Evolutionary conservation across 2,329 filamentous ascomycete genomes (phyloP).

Genomic region (Teratosphaeria destructans): DNA sequence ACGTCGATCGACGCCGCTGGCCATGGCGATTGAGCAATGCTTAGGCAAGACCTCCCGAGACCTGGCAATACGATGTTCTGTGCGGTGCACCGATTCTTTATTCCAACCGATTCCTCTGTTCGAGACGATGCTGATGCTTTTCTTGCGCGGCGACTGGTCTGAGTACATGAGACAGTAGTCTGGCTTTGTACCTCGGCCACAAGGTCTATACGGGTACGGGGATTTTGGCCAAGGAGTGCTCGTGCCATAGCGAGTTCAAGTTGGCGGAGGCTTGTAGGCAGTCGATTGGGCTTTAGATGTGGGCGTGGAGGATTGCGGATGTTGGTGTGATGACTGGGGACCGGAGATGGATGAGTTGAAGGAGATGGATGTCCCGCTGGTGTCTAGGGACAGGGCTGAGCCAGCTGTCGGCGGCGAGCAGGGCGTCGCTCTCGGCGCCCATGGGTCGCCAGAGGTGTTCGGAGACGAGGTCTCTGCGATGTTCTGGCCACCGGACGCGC

Average conservation of each 20-base stretch:
- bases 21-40: too few relatives aligned
- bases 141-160: not conserved
- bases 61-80: too few relatives aligned
- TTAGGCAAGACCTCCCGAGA: too few relatives aligned
- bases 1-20: too few relatives aligned
- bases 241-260: not conserved
- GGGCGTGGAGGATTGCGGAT: constrained; percentile 23
- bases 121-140: not conserved
- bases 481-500: constrained; percentile 8
- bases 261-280: constrained; percentile 13
- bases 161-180: not conserved
- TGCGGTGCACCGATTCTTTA: too few relatives aligned
- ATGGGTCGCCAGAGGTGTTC: constrained; percentile 17
- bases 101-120: not conserved
- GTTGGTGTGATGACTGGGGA: constrained; percentile 38
- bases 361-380: constrained; percentile 29
- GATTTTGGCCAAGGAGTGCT: constrained; percentile 2
- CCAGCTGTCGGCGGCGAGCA: constrained; percentile 13
- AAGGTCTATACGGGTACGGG: constrained; percentile 7
- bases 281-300: constrained; percentile 24
- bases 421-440: constrained; percentile 15
- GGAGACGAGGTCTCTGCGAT: constrained; percentile 9
- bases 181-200: constrained; percentile 31
- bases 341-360: constrained; percentile 36
- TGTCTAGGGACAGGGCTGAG: constrained; percentile 33